phyloP scores from a whole-genome alignment of 768 basidiomycete species.

The Mycena vulgaris region DNA sequence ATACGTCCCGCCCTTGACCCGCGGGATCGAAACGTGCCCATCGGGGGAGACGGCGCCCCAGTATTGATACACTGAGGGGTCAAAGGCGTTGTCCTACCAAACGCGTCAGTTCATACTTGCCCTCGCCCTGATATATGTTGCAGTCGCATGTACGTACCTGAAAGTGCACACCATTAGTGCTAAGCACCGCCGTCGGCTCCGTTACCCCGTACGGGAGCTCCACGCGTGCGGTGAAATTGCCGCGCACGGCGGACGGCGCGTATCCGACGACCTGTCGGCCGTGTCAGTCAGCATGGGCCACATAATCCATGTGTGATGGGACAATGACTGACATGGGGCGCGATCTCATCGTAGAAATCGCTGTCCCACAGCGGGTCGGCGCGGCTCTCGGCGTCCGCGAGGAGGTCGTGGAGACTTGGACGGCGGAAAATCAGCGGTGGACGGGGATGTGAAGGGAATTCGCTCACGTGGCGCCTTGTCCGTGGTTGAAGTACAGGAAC shows the following conservation, averaged over 20 bases:
- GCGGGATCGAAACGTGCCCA: constrained; percentile 37
- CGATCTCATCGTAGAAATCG: constrained; percentile 47
- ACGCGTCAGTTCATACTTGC: no score
- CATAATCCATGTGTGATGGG: no score
- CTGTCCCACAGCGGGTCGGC: constrained; percentile 46
- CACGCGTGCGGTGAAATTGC: constrained; percentile 37
- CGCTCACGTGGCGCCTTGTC: constrained; percentile 10
- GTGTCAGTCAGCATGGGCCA: no score
- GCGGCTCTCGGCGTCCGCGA: constrained; percentile 42
- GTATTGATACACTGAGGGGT: constrained; percentile 44
- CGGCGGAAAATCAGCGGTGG: no score
- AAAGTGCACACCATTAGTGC: constrained; percentile 39
- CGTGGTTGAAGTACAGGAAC: constrained; percentile 40
- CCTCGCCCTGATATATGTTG: no score
- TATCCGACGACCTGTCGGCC: constrained; percentile 44
- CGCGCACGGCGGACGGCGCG: constrained; percentile 37
- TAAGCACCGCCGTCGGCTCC: constrained; percentile 41
- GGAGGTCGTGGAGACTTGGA: constrained; percentile 36
- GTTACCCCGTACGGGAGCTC: constrained; percentile 36
- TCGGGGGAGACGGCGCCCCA: constrained; percentile 38
- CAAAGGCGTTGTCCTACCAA: constrained; percentile 41
- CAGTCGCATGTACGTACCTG: constrained; percentile 34
- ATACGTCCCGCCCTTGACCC: constrained; percentile 47
- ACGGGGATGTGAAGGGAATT: no score
- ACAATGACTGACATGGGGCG: constrained; percentile 39